Base-by-base conservation (phyloP, 805 yeast genomes). In the Danielia oregonensis region DNA sequence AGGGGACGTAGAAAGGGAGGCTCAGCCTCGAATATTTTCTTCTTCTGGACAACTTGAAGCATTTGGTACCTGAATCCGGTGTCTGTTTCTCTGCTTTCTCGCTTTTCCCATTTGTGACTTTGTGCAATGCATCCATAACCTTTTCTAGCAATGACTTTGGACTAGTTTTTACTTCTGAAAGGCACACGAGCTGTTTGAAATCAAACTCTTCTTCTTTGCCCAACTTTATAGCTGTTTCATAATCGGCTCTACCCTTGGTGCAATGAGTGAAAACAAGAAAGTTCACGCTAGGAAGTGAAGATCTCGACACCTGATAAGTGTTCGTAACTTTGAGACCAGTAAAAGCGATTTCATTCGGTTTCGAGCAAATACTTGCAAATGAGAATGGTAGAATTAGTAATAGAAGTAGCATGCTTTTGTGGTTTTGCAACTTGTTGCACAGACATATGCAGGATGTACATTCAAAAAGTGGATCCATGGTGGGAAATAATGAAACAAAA, bases 31-130 rank as follows among this genome's bases (percentile, higher is more conserved):
- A 74, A 46, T 73, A 79, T 43, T 72, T 68, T 42, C 70, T 68
- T 26, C 79, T 63, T 44, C 88, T 66, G 13, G 55, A 84, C 37
- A 80, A 52, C 37, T 79, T 76, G 47, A 70, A 79, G 39, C 85
- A 79, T 31, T 36, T 6, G 24, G 24, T 21, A 11, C n/a, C n/a
- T n/a, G n/a, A n/a, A n/a, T n/a, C n/a, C n/a, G n/a, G n/a, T n/a
- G n/a, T n/a, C n/a, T n/a, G n/a, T n/a, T n/a, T n/a, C n/a, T n/a
- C n/a, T n/a, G n/a, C n/a, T n/a, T n/a, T n/a, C n/a, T n/a, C n/a
- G n/a, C n/a, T n/a, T n/a, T n/a, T n/a, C n/a, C n/a, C n/a, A n/a
- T n/a, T n/a, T n/a, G n/a, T n/a, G n/a, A n/a, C n/a, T n/a, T n/a
- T n/a, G n/a, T n/a, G n/a, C n/a, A n/a, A n/a, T n/a, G n/a, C n/a